Conservation (phyloP, 345 rosid species). For the Moricandia moricandioides region DNA sequence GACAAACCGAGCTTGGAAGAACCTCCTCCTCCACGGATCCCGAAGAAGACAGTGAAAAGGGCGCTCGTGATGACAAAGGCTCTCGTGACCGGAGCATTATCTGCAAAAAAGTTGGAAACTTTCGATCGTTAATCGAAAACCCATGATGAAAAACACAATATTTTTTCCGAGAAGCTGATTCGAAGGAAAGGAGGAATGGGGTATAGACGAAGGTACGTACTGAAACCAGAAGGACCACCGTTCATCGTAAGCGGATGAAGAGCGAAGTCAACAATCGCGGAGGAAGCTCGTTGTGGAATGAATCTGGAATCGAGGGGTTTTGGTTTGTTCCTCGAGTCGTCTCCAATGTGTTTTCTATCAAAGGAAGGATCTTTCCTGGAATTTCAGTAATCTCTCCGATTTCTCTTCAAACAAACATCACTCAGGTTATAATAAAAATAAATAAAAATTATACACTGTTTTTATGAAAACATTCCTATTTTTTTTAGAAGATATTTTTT, state of each 20-base stretch:
- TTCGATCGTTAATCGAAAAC: slow-evolving; percentile 11
- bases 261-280: not conserved
- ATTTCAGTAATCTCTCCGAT: not conserved
- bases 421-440: not conserved
- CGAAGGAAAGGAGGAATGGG: not conserved
- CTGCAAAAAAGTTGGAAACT: slow-evolving; percentile 34
- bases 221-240: slow-evolving; percentile 99
- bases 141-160: not conserved
- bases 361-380: slow-evolving; percentile 20
- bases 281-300: not conserved
- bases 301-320: slow-evolving; percentile 14
- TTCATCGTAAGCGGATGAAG: slow-evolving; percentile 51
- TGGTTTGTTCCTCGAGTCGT: slow-evolving; percentile 7
- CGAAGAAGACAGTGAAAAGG: slow-evolving; percentile 69
- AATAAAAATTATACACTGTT: not conserved
- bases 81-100: slow-evolving; percentile 85
- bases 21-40: slow-evolving; percentile 65
- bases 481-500: too few relatives aligned
- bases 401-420: slow-evolving; percentile 9
- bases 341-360: not conserved
- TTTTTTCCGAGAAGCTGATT: not conserved
- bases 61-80: slow-evolving; percentile 60
- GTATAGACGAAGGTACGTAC: slow-evolving; percentile 40
- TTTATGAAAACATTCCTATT: not conserved
- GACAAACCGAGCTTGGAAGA: slow-evolving; percentile 69